Percentiles rank a stretch among this genome's conserved stretches.
Evolutionary conservation across 352 stramenopile genomes (phyloP).

Genomic region (Phytophthora brassicae): DNA sequence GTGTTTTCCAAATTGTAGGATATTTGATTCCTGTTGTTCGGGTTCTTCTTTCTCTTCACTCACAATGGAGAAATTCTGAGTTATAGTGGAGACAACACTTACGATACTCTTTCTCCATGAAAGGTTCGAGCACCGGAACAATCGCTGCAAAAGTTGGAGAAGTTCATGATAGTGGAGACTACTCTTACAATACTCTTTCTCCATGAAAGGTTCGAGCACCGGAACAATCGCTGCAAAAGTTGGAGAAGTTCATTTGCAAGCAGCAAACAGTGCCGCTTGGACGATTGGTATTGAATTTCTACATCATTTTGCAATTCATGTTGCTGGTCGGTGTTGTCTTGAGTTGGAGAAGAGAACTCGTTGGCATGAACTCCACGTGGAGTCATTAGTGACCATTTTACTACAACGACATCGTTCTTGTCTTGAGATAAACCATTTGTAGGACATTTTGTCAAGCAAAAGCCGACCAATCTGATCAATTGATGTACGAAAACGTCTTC

Average conservation of each 20-base stretch:
- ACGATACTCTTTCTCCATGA: slow-evolving; percentile 25
- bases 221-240: slow-evolving; percentile 25
- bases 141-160: slow-evolving; percentile 12
- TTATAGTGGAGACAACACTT: slow-evolving; percentile 2
- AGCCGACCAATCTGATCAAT: slow-evolving; percentile 48
- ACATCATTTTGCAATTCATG: slow-evolving; percentile 23
- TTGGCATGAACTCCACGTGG: slow-evolving; percentile 35
- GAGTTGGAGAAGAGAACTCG: slow-evolving; percentile 25
- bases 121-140: slow-evolving; percentile 15
- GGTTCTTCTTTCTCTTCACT: neutral
- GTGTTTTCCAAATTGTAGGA: slow-evolving; percentile 29
- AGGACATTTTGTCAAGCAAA: slow-evolving; percentile 36
- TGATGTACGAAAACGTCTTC: slow-evolving; percentile 49
- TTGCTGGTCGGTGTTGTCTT: slow-evolving; percentile 1
- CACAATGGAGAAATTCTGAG: neutral
- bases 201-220: slow-evolving; percentile 18
- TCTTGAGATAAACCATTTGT: neutral
- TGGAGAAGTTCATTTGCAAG: slow-evolving; percentile 36
- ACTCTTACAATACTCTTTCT: slow-evolving; percentile 15
- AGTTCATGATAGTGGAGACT: slow-evolving; percentile 8
- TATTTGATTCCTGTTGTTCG: neutral
- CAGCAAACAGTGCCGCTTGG: slow-evolving; percentile 26
- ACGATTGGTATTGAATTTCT: slow-evolving; percentile 24
- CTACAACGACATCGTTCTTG: neutral
- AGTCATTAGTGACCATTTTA: slow-evolving; percentile 37